Conservation (phyloP, 1,139 yeast genomes). For the Protomyces inundatus region DNA sequence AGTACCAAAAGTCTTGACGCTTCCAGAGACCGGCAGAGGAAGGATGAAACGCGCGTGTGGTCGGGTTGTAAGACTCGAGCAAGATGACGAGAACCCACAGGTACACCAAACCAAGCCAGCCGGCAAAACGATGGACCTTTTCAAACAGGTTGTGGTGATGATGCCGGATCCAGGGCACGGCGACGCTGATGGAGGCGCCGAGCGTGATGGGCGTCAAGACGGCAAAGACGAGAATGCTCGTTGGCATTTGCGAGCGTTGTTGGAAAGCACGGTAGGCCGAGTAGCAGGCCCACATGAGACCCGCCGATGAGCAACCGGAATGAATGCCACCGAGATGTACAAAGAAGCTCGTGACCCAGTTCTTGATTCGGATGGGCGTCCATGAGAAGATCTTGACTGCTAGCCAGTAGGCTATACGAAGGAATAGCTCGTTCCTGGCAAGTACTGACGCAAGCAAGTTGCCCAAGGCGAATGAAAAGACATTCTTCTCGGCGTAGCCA, state of each 20-base stretch:
- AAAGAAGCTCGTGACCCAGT: constrained; percentile 8
- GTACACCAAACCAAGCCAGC: constrained; percentile 21
- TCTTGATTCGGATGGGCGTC: constrained; percentile 19
- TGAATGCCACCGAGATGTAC: constrained; percentile 22
- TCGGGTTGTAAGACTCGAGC: constrained; percentile 9
- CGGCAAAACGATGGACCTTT: constrained; percentile 12
- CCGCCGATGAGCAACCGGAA: constrained; percentile 21
- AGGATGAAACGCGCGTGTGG: neutral
- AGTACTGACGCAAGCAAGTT: constrained; percentile 11
- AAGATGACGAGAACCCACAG: constrained; percentile 18
- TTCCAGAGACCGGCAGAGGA: neutral
- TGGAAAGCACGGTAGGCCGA: constrained; percentile 14
- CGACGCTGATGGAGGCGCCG: constrained; percentile 13
- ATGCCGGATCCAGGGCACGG: constrained; percentile 16
- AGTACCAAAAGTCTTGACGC: constrained; percentile 13
- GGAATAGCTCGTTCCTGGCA: constrained; percentile 8
- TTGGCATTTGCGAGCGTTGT: neutral
- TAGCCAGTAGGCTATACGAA: constrained; percentile 15
- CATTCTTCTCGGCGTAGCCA: constrained; percentile 13
- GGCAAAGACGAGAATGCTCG: constrained; percentile 11
- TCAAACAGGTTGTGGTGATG: constrained; percentile 17
- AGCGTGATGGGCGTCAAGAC: constrained; percentile 17
- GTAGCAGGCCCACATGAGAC: constrained; percentile 14
- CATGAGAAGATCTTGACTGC: constrained; percentile 11
- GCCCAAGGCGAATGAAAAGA: constrained; percentile 18